Evolutionary conservation across 257 asterid genomes (phyloP), one percentile per base, ranked within the genome.

Genomic region (Paulownia fortunei): DNA sequence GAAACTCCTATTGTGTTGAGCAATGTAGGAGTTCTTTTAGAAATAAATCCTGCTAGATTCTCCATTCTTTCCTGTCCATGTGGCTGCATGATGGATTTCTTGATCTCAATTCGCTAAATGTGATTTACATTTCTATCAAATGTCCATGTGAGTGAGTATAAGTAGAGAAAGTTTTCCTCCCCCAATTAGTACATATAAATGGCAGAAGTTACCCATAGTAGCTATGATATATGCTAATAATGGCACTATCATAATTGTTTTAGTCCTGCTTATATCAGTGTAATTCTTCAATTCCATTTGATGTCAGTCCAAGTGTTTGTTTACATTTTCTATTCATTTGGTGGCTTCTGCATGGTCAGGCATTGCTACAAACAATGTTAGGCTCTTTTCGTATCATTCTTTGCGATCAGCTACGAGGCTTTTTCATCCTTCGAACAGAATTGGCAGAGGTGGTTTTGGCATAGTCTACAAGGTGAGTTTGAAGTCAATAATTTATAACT

Each of bases 371-470:
- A 87, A 82, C 82, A 88, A 90, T 66, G 89, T 88, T 3, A 86
- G 85, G 84, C 79, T 91, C 76, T 87, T 91, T 76, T 77, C 95
- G 3, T 84, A 87, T 65, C 82, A 87, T 59, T 78, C 90, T 2
- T 70, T 94, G 82, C 84, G 91, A 71, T 90, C 96, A 79, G 98
- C 98, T 2, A 90, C 97, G 1, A 78, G 82, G 34, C 76, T 80
- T 76, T 94, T 94, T 73, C 89, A 92, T 63, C 88, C 87, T 56
- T 89, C 92, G 2, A 92, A 90, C 87, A 91, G 69, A 85, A 87
- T 92, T 41, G 98, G 98, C 59, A 74, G 89, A 69, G 98, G 98
- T 36, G 98, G 98, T 37, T 93, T 82, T 61, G 98, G 98, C 37
- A 89, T 86, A 26, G 98, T 93, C 30, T 82, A 90, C 68, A 88